Percentiles rank a stretch among this genome's conserved stretches.
phyloP scores from a whole-genome alignment of 306 rosid genomes.

The Casuarina cunninghamiana region DNA sequence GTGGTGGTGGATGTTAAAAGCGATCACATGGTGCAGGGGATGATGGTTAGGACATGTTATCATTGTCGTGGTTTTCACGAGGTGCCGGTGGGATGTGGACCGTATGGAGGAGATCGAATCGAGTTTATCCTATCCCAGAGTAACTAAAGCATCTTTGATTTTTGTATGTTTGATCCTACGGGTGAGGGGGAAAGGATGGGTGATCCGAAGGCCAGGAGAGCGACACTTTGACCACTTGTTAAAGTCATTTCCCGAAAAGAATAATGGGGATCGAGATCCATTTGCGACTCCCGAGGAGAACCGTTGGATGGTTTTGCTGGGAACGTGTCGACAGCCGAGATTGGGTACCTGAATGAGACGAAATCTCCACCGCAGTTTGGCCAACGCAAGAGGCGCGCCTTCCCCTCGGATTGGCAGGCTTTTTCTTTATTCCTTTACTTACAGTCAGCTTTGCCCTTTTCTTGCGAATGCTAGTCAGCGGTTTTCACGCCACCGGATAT shows the following conservation, averaged over 20 bases:
- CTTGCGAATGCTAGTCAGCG: background rate
- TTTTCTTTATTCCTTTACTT: background rate
- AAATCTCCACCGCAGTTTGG: background rate
- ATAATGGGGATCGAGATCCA: background rate
- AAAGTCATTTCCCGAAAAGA: background rate
- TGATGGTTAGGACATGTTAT: slow-evolving; percentile 9
- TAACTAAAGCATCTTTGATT: too few species aligned
- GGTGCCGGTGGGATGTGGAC: slow-evolving; percentile 15
- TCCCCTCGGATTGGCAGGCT: background rate
- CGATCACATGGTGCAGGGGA: slow-evolving; percentile 22
- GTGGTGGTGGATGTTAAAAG: slow-evolving; percentile 1
- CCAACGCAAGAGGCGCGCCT: background rate
- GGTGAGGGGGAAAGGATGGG: background rate
- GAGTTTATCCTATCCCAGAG: background rate
- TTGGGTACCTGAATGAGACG: background rate
- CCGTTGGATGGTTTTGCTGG: background rate
- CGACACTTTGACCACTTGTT: background rate
- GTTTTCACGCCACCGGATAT: background rate
- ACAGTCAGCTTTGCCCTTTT: background rate
- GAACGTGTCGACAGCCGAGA: background rate
- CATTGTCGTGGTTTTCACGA: slow-evolving; percentile 25
- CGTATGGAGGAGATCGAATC: background rate
- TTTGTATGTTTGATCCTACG: background rate
- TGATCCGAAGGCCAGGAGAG: background rate
- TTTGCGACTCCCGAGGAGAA: background rate